Evolutionary conservation across 495 filamentous ascomycete species (phyloP).

Genomic region (Massariosphaeria phaeospora): DNA sequence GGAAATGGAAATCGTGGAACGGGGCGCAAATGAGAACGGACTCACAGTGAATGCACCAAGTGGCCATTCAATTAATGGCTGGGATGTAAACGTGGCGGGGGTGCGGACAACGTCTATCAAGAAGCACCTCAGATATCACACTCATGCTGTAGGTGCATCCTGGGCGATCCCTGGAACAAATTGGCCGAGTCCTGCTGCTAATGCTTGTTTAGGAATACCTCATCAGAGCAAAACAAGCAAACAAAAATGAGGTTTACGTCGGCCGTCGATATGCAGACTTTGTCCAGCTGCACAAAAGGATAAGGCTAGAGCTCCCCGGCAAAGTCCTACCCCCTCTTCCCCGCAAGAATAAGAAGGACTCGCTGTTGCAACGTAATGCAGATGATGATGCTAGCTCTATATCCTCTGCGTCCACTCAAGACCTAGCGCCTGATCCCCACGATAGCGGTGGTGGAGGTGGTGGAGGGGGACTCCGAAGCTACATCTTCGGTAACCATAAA

Average conservation of each 20-base stretch:
- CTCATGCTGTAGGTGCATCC: conserved; percentile 69
- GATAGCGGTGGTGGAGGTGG: conserved; percentile 42
- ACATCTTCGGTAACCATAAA: conserved; percentile 34
- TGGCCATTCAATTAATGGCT: conserved; percentile 85
- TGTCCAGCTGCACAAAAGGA: conserved; percentile 64
- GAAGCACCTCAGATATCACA: conserved; percentile 82
- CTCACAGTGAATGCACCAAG: conserved; percentile 80
- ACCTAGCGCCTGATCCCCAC: conserved; percentile 28
- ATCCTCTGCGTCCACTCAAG: conserved; percentile 70
- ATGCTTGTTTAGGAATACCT: conserved; percentile 69
- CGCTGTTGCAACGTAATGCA: conserved; percentile 51
- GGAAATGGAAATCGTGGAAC: conserved; percentile 92
- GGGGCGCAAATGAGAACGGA: conserved; percentile 84
- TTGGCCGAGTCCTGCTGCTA: too few relatives aligned
- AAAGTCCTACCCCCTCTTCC: conserved; percentile 84
- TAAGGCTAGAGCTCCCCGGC: conserved; percentile 83
- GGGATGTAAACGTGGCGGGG: conserved; percentile 94
- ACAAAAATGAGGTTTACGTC: conserved; percentile 67
- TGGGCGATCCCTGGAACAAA: too few relatives aligned
- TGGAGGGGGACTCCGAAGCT: conserved; percentile 44
- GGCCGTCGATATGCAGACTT: conserved; percentile 89
- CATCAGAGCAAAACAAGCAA: conserved; percentile 69
- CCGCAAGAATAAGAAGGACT: conserved; percentile 74
- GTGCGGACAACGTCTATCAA: conserved; percentile 76
- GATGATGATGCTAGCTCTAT: conserved; percentile 70